Evolutionary conservation across 306 rosid species (phyloP), one percentile per base, ranked within the genome.

Genomic region (Begonia fuchsioides): DNA sequence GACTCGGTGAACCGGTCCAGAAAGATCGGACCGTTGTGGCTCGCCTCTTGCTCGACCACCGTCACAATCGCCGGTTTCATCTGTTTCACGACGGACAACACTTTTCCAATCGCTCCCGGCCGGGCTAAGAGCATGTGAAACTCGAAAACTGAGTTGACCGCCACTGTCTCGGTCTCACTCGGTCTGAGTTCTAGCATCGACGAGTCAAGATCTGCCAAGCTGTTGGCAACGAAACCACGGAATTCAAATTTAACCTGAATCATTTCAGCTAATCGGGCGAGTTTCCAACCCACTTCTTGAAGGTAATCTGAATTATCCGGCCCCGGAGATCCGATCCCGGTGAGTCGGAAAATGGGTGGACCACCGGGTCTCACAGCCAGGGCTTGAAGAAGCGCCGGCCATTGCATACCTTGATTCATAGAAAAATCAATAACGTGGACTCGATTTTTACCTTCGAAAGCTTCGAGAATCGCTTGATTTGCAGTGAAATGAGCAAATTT

Each of bases 301-400:
- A 90, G 75, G 45, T 82, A 82, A 32, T 90, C 98, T 7, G 93
- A 75, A 62, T 85, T 85, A 11, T 90, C 98, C 2, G 74, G 39
- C 0, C 94, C 69, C 0, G 98, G 98, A 0, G 96, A 96, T 0
- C 96, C 98, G 40, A 90, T 90, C 0, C 94, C 98, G 17, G 96
- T 90, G 0, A 90, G 50, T 0, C 98, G 82, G 45, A 90, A 90
- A 7, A 73, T 76, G 0, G 96, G 98, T 0, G 98, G 87, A 0
- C 96, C 98, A 0, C 85, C 87, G 1, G 94, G 87, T 1, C 96
- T 78, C 7, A 79, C 64, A 3, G 96, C 98, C 1, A 90, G 70
- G 0, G 98, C 98, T 51, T 85, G 98, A 81, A 90, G 77, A 8
- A 90, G 68, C 0, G 96, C 94, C 17, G 98, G 98, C 98, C 98